Evolutionary conservation across 352 stramenopile species (phyloP).

Genomic region (Phytopythium chamaehyphon): DNA sequence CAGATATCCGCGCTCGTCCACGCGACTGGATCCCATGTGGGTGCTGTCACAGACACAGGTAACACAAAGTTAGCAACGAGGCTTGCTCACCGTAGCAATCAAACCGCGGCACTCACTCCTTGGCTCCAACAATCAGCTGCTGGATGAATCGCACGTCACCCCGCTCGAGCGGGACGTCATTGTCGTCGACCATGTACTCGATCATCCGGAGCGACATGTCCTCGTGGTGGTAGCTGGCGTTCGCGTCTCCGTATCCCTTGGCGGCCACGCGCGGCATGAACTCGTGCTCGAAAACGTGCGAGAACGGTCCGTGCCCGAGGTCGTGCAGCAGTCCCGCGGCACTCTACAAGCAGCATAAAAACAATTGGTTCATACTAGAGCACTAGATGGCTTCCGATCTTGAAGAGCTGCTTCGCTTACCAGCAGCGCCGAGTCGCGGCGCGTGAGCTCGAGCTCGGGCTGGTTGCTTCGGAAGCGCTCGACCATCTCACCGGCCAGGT

Average conservation of each 20-base stretch:
- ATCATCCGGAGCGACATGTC: conserved; percentile 81
- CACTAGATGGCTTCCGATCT: no score
- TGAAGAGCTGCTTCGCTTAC: no score
- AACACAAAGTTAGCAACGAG: no score
- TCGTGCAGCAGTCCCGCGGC: conserved; percentile 81
- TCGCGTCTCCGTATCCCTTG: conserved; percentile 19
- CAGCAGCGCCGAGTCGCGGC: conserved; percentile 71
- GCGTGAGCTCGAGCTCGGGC: conserved; percentile 86
- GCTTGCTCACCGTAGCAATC: no score
- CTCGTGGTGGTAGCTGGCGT: conserved; percentile 66
- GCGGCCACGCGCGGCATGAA: conserved; percentile 75
- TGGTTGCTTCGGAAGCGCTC: conserved; percentile 83
- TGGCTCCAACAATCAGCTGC: conserved; percentile 76
- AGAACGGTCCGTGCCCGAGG: conserved; percentile 94
- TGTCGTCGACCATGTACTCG: conserved; percentile 76
- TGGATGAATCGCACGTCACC: conserved; percentile 74
- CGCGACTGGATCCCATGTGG: conserved; percentile 37
- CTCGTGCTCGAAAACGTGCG: conserved; percentile 93
- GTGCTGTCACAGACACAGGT: conserved; percentile 21
- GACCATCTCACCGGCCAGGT: conserved; percentile 89
- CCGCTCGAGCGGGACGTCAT: conserved; percentile 70
- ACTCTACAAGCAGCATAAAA: conserved; percentile 40
- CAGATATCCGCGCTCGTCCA: conserved; percentile 67
- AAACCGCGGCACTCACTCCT: conserved; percentile 57
- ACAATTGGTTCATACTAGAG: no score